phyloP scores from a whole-genome alignment of 495 filamentous ascomycete genomes.

The Hypoxylon perforatum region DNA sequence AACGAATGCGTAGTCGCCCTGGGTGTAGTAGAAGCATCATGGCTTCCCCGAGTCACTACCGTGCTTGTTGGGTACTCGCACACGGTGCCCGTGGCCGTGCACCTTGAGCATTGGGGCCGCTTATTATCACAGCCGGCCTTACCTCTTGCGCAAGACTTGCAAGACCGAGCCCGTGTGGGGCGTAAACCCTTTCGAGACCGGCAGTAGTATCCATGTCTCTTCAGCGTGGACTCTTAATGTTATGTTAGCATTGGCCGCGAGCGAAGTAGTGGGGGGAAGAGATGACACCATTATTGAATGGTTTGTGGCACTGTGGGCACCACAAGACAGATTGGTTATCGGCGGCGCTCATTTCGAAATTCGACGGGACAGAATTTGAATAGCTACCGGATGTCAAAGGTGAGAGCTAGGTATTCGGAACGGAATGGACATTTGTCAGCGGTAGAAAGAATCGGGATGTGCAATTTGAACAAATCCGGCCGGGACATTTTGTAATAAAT shows the following conservation, averaged over 20 bases:
- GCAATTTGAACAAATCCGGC: constrained; percentile 22
- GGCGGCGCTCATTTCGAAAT: constrained; percentile 48
- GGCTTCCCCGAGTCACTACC: too few relatives aligned
- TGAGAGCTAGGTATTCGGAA: constrained; percentile 29
- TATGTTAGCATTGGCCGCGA: constrained; percentile 21
- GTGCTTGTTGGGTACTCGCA: constrained; percentile 51
- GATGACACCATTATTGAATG: constrained; percentile 56
- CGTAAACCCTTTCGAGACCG: constrained; percentile 51
- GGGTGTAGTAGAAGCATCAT: too few relatives aligned
- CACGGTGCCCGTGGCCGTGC: constrained; percentile 49
- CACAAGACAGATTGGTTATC: constrained; percentile 48
- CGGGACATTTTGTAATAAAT: constrained; percentile 58
- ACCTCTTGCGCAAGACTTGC: constrained; percentile 52
- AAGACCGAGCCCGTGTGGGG: constrained; percentile 50
- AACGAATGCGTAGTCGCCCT: too few relatives aligned
- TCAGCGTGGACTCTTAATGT: constrained; percentile 56
- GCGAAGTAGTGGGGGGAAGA: constrained; percentile 12
- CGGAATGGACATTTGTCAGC: constrained; percentile 50
- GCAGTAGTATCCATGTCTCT: constrained; percentile 63
- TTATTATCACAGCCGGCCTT: constrained; percentile 58
- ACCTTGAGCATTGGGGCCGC: constrained; percentile 56
- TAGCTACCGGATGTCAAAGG: neutral
- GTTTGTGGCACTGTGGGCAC: constrained; percentile 55
- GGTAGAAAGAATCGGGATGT: constrained; percentile 11
- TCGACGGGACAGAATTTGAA: constrained; percentile 22